A percentile compares a stretch with the other conserved stretches of the same genome.
These are phyloP conservation scores for Leccinum variicolor DNA, from an alignment of 768 basidiomycete genomes.

Conservation along the genomic window DNA sequence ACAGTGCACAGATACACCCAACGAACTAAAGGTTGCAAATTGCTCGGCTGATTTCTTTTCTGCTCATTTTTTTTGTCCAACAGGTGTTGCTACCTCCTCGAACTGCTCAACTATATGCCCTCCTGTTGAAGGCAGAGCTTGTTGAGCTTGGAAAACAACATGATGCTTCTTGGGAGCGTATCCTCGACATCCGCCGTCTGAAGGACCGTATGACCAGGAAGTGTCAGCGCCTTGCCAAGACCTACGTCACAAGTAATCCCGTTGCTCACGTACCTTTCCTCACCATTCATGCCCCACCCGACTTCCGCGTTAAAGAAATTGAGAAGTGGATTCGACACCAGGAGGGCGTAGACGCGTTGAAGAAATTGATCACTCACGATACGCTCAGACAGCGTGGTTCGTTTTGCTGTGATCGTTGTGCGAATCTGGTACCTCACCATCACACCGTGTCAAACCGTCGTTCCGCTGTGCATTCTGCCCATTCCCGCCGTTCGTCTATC, in stretches of 20 bases:
- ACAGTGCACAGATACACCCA: conserved; percentile 72
- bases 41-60: background rate
- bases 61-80: conserved; percentile 7
- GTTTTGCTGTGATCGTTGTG: conserved; percentile 33
- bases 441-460: conserved; percentile 28
- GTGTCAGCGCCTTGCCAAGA: conserved; percentile 60
- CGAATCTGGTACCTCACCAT: conserved; percentile 32
- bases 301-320: conserved; percentile 77
- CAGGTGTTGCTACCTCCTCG: conserved; percentile 69
- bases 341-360: conserved; percentile 24
- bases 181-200: conserved; percentile 70
- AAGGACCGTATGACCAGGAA: conserved; percentile 84
- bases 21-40: conserved; percentile 64
- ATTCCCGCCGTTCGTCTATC: conserved; percentile 24
- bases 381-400: conserved; percentile 26
- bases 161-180: conserved; percentile 60
- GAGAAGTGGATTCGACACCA: conserved; percentile 71
- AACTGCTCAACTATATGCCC: conserved; percentile 62
- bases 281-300: conserved; percentile 63
- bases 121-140: conserved; percentile 60
- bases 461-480: conserved; percentile 22
- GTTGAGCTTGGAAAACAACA: conserved; percentile 58
- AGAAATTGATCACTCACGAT: conserved; percentile 19
- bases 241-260: conserved; percentile 37
- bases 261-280: conserved; percentile 50